phyloP scores from a whole-genome alignment of 371 early-diverging fungal genomes.

The Mortierella sp. region DNA sequence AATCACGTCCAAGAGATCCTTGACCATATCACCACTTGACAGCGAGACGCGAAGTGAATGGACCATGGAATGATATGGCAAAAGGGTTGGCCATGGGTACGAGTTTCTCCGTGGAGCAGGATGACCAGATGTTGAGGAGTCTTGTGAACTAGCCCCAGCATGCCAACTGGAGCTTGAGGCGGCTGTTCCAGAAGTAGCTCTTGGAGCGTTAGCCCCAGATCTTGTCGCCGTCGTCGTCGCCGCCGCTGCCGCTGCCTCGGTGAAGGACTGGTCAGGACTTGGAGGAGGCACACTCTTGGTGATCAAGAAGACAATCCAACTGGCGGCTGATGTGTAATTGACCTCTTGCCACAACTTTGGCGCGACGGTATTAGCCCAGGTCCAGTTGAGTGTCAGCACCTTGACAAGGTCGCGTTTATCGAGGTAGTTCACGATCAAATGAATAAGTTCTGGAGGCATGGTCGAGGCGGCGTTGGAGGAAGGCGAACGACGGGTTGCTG shows the following conservation, averaged over 20 bases:
- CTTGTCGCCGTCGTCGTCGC: too few species aligned
- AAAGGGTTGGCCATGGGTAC: conserved; percentile 50
- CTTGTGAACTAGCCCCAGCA: too few species aligned
- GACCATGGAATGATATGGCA: conserved; percentile 50
- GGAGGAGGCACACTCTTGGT: conserved; percentile 37
- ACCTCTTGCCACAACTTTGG: conserved; percentile 39
- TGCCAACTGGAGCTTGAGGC: too few species aligned
- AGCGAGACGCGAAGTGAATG: conserved; percentile 33
- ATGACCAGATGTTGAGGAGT: too few species aligned
- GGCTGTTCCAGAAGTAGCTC: too few species aligned
- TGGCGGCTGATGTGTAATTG: conserved; percentile 19
- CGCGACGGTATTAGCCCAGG: conserved; percentile 37
- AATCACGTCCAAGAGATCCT: conserved; percentile 40
- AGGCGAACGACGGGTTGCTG: neutral
- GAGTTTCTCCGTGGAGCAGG: conserved; percentile 25
- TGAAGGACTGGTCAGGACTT: neutral
- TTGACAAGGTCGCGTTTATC: conserved; percentile 37
- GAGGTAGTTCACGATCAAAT: conserved; percentile 45
- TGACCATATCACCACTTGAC: conserved; percentile 39
- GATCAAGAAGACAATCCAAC: conserved; percentile 44
- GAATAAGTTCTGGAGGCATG: conserved; percentile 48
- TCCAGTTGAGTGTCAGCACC: conserved; percentile 45
- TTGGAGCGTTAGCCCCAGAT: too few species aligned
- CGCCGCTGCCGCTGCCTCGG: too few species aligned
- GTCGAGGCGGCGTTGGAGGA: neutral